These are phyloP conservation scores for Suillus spraguei DNA, from an alignment of 768 basidiomycete genomes.

Conservation along the genomic window DNA sequence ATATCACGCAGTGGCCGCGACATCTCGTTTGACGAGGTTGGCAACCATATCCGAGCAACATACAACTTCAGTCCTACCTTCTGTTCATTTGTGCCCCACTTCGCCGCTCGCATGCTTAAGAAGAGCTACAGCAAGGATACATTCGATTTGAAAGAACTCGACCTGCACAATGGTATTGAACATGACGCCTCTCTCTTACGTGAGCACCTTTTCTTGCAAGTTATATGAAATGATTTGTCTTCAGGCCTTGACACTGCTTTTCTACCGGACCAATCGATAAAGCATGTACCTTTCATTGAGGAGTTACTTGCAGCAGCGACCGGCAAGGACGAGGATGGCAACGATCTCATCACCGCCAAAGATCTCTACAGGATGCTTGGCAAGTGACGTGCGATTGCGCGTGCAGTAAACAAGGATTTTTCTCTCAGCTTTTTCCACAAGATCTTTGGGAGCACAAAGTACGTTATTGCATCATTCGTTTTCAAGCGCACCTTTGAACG, in stretches of 20 bases:
- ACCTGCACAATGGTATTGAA: constrained; percentile 64
- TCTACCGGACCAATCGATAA: constrained; percentile 53
- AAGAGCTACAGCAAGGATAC: constrained; percentile 57
- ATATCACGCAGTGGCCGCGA: constrained; percentile 65
- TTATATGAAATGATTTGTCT: neutral
- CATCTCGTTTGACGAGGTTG: constrained; percentile 60
- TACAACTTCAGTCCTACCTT: constrained; percentile 76
- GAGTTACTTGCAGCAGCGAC: constrained; percentile 63
- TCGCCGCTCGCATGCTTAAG: constrained; percentile 57
- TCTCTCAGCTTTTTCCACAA: constrained; percentile 54
- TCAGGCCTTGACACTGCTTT: constrained; percentile 56
- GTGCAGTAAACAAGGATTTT: constrained; percentile 58
- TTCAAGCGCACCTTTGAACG: neutral
- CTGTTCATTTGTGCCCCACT: constrained; percentile 66
- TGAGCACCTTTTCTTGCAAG: constrained; percentile 15
- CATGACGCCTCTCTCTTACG: constrained; percentile 37
- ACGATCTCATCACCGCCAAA: constrained; percentile 48
- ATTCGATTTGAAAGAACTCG: constrained; percentile 68
- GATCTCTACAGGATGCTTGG: constrained; percentile 63
- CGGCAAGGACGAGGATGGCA: constrained; percentile 54
- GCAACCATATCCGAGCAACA: constrained; percentile 45
- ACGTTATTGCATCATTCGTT: constrained; percentile 23
- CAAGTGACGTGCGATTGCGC: constrained; percentile 64
- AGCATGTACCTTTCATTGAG: constrained; percentile 53
- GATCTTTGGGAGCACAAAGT: constrained; percentile 74